These are phyloP conservation scores for Trichoderma brevicompactum DNA, from an alignment of 2,329 filamentous ascomycete species.

Conservation along the genomic window DNA sequence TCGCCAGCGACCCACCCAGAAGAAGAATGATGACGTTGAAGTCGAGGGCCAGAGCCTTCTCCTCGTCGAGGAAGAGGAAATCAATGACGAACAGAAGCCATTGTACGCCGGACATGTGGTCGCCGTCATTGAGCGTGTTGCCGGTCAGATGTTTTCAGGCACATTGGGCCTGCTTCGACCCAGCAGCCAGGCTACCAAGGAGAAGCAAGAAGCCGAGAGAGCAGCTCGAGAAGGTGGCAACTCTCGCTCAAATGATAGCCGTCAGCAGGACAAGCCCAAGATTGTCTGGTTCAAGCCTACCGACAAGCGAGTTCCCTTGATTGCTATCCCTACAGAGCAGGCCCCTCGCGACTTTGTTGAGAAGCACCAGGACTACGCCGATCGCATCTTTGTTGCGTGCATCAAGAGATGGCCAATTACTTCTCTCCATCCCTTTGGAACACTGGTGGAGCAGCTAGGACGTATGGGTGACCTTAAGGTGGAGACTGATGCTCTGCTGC, in stretches of 20 bases:
- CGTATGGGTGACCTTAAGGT: conserved; percentile 98
- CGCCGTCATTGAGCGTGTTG: conserved; percentile 93
- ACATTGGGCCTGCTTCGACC: conserved; percentile 92
- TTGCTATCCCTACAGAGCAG: conserved; percentile 97
- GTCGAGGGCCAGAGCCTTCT: conserved; percentile 97
- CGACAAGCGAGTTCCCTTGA: conserved; percentile 96
- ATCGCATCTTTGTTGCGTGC: conserved; percentile 97
- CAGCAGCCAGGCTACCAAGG: conserved; percentile 97
- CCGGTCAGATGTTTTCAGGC: conserved; percentile 98
- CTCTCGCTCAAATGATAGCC: conserved; percentile 73
- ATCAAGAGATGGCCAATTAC: conserved; percentile 99
- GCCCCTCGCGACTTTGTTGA: conserved; percentile 97
- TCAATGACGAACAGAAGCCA: conserved; percentile 97
- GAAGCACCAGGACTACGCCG: conserved; percentile 96
- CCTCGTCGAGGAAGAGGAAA: conserved; percentile 96
- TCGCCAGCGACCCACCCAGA: conserved; percentile 94
- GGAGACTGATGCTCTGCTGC: conserved; percentile 93
- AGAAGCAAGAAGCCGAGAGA: conserved; percentile 97
- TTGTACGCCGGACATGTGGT: conserved; percentile 97
- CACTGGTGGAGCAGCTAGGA: conserved; percentile 93
- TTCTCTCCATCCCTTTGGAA: conserved; percentile 98
- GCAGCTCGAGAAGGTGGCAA: conserved; percentile 82
- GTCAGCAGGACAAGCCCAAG: conserved; percentile 92
- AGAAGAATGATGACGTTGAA: conserved; percentile 99
- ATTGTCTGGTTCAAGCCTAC: conserved; percentile 99